These are phyloP conservation scores for Gentiana macrophylla DNA, from an alignment of 257 asterid genomes.

Conservation along the genomic window DNA sequence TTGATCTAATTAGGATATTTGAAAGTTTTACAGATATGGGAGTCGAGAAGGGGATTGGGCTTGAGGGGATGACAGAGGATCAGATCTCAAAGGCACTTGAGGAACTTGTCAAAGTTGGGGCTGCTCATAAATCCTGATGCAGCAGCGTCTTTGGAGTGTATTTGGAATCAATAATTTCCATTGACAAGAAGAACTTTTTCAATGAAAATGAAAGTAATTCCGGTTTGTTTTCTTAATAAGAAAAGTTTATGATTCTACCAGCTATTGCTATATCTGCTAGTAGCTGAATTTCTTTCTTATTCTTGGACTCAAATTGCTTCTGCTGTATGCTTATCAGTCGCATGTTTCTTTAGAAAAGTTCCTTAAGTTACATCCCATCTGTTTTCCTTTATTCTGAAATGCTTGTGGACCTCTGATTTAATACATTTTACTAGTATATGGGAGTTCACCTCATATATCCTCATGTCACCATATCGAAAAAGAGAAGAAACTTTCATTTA, in stretches of 20 bases:
- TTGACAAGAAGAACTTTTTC: background rate
- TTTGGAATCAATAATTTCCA: background rate
- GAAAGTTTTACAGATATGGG: constrained; percentile 43
- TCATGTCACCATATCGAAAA: no score
- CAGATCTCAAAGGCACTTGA: constrained; percentile 74
- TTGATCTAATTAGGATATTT: constrained; percentile 1
- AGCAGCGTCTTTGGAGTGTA: background rate
- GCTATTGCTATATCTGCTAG: background rate
- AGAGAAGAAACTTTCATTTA: no score
- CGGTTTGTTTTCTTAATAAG: background rate
- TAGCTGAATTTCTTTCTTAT: background rate
- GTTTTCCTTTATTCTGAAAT: no score
- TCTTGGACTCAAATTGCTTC: background rate
- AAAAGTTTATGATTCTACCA: background rate
- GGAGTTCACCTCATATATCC: no score
- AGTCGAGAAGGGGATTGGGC: constrained; percentile 61
- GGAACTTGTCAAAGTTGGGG: constrained; percentile 65
- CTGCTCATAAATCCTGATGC: constrained; percentile 30
- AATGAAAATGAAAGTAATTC: background rate
- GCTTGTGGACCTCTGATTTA: no score
- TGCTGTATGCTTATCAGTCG: background rate
- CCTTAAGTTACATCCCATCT: no score
- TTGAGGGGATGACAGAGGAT: constrained; percentile 66
- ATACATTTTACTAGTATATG: no score
- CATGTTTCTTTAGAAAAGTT: no score